A percentile compares a stretch with the other conserved stretches of the same genome.
Conservation (phyloP, 2,329 filamentous ascomycete genomes). For the Pestalotiopsis sp. region DNA sequence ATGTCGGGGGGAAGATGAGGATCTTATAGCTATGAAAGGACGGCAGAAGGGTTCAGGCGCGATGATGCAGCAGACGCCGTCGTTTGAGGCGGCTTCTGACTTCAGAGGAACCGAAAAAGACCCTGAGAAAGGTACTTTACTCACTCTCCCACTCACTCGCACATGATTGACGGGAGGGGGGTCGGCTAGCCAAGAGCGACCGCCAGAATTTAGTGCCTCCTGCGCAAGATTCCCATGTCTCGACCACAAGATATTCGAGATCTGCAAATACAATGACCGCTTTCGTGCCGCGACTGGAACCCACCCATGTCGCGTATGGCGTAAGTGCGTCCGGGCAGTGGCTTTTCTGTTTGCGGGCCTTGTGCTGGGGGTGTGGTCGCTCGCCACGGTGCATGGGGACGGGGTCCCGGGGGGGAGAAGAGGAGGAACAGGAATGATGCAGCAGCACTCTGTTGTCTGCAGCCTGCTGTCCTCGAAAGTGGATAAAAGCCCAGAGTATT, state of each 20-base stretch:
- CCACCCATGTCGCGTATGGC: slow-evolving; percentile 25
- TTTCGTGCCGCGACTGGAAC: slow-evolving; percentile 25
- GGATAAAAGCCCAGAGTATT: slow-evolving; percentile 15
- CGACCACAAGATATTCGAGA: slow-evolving; percentile 17
- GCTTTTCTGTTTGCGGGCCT: slow-evolving; percentile 20
- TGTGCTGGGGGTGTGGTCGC: slow-evolving; percentile 24
- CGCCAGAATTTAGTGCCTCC: slow-evolving; percentile 3
- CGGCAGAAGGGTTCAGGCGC: slow-evolving; percentile 13
- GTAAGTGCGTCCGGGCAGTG: slow-evolving; percentile 21
- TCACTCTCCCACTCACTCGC: background rate
- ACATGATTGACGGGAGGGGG: background rate
- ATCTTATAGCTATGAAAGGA: slow-evolving; percentile 18
- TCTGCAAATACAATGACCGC: slow-evolving; percentile 26
- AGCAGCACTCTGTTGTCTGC: slow-evolving; percentile 15
- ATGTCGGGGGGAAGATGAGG: background rate
- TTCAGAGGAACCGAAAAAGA: slow-evolving; percentile 17
- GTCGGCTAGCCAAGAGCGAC: background rate
- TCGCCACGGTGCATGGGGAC: slow-evolving; percentile 16
- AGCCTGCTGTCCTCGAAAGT: slow-evolving; percentile 1
- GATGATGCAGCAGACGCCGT: slow-evolving; percentile 10
- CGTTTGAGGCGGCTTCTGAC: slow-evolving; percentile 21
- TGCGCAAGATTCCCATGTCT: slow-evolving; percentile 7
- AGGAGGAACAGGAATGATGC: slow-evolving; percentile 23
- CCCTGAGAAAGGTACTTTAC: background rate
- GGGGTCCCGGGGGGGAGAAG: slow-evolving; percentile 13